Evolutionary conservation across 1,284 basidiomycete genomes (phyloP), one percentile per base, ranked within the genome.

Genomic region (Fomes fomentarius): DNA sequence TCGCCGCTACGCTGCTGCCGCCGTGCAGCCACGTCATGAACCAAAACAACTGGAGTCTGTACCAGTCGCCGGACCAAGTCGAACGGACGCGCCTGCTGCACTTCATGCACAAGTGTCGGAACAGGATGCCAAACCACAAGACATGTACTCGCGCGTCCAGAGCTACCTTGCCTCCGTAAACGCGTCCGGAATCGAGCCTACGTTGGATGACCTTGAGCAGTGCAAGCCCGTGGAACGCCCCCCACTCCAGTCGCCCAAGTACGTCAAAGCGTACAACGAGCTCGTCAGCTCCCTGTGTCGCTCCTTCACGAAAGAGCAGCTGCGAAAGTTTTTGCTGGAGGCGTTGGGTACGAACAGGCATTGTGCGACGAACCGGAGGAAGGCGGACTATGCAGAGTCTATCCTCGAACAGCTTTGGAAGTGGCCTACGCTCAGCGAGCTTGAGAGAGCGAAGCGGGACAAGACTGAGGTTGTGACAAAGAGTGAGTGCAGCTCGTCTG

Each of bases 401-500:
- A 85, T 91, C 57, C 75, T 91, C 33, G 84, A 87, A 66, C 71
- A 77, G 52, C 69, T 75, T 50, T 91, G 89, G 89, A 73, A 74
- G 22, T 89, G 85, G 86, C 83, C 85, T 14, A 81, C 82, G 33
- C 66, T 87, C 55, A 72, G 74, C 45, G 76, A 79, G 34, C 71
- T 86, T 5, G 75, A 80, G 62, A 78, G 76, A 60, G 71, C 73
- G 46, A 75, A 72, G 56, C 72, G 75, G 44, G 84, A 86, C 51
- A 73, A 70, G 64, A 83, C 76, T n/a, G 81, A 84, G 66, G 64
- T 78, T 6, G 65, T 73, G n/a, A 69, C 71, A 30, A 70, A 77
- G 66, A 68, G 87, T 87, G 63, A 57, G 81, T 74, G 22, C 31
- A 42, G 55, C 19, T 25, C 37, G 21, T 39, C 59, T 41, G 11